These are phyloP conservation scores for Aspergillus funiculosus DNA, from an alignment of 495 filamentous ascomycete genomes.

Conservation along the genomic window DNA sequence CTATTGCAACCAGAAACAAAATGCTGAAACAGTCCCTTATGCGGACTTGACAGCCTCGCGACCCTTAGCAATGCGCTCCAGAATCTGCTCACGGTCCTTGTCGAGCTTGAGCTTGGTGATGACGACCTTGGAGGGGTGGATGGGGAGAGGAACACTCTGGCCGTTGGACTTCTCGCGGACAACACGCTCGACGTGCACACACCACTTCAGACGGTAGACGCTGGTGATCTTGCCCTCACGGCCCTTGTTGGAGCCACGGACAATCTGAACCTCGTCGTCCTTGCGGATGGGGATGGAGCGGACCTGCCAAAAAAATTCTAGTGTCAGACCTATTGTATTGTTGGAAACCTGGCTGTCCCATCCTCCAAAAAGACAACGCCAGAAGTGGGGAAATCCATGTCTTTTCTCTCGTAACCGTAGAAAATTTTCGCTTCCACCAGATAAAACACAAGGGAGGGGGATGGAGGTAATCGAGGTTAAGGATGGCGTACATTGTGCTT, in stretches of 20 bases:
- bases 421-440: neutral
- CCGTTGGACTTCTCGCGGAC: constrained; percentile 91
- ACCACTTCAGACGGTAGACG: constrained; percentile 97
- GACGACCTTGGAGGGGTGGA: constrained; percentile 88
- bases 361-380: no score
- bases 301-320: constrained; percentile 56
- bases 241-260: constrained; percentile 87
- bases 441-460: neutral
- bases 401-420: no score
- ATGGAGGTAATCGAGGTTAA: neutral
- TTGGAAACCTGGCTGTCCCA: neutral
- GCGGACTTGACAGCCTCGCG: constrained; percentile 52
- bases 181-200: constrained; percentile 88
- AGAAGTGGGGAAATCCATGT: no score
- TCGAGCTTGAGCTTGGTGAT: constrained; percentile 97
- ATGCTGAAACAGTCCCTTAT: constrained; percentile 29
- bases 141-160: constrained; percentile 80
- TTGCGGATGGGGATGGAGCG: constrained; percentile 96
- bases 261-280: constrained; percentile 89
- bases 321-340: constrained; percentile 26
- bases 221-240: constrained; percentile 82
- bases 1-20: constrained; percentile 35
- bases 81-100: constrained; percentile 93
- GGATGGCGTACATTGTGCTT: constrained; percentile 69
- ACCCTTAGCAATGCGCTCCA: constrained; percentile 75